These are phyloP conservation scores for Miamiensis avidus DNA, from an alignment of 169 alveolate genomes.

Conservation along the genomic window DNA sequence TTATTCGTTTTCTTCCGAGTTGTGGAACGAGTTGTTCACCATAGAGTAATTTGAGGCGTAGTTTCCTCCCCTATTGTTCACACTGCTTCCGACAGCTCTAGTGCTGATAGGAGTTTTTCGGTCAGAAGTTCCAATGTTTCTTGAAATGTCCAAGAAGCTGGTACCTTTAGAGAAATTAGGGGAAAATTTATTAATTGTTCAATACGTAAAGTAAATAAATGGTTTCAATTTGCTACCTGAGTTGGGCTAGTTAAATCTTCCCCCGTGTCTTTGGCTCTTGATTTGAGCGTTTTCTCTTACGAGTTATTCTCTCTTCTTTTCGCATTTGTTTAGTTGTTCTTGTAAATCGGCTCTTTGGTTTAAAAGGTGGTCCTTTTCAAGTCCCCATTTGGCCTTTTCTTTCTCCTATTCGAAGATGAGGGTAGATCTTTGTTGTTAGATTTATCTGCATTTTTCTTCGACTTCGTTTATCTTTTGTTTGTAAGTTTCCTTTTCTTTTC, in stretches of 20 bases:
- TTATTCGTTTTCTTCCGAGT: background rate
- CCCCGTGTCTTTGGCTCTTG: constrained; percentile 40
- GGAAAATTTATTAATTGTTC: too few species aligned
- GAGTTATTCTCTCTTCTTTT: constrained; percentile 74
- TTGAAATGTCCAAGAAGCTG: background rate
- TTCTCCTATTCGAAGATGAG: constrained; percentile 77
- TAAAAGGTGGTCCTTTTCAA: constrained; percentile 75
- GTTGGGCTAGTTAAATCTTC: background rate
- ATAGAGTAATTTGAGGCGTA: constrained; percentile 7
- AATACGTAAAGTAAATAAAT: background rate
- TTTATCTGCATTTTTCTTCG: constrained; percentile 73
- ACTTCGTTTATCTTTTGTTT: constrained; percentile 67
- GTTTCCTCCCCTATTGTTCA: background rate
- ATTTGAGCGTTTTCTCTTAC: constrained; percentile 84
- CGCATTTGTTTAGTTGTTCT: constrained; percentile 61
- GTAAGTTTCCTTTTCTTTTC: constrained; percentile 78
- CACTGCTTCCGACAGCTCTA: background rate
- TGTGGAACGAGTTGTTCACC: background rate
- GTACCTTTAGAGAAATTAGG: background rate
- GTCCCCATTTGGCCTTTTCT: constrained; percentile 89
- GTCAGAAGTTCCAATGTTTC: background rate
- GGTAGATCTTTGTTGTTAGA: constrained; percentile 66
- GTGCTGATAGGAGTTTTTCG: background rate
- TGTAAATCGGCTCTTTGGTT: constrained; percentile 66
- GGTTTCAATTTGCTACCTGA: background rate